phyloP scores from a whole-genome alignment of 1,284 basidiomycete species.

The Fistulina hepatica region DNA sequence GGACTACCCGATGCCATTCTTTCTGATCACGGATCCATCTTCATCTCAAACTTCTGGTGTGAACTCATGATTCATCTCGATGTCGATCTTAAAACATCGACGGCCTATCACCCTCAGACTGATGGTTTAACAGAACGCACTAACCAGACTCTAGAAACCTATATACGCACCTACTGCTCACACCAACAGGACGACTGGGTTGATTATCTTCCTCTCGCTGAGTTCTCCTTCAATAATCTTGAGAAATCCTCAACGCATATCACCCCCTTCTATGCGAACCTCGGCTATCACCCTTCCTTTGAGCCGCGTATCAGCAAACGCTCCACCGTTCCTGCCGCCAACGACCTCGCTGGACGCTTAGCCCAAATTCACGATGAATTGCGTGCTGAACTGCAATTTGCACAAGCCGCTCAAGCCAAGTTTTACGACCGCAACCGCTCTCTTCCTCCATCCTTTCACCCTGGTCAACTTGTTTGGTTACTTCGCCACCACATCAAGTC shows the following conservation, averaged over 20 bases:
- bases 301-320: slow-evolving; percentile 17
- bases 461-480: slow-evolving; percentile 27
- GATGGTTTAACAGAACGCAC: slow-evolving; percentile 33
- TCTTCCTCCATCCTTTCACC: slow-evolving; percentile 21
- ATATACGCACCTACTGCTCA: slow-evolving; percentile 2
- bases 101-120: slow-evolving; percentile 30
- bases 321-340: slow-evolving; percentile 16
- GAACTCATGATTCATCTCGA: slow-evolving; percentile 14
- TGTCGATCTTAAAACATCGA: slow-evolving; percentile 14
- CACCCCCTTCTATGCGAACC: slow-evolving; percentile 16
- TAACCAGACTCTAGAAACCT: slow-evolving; percentile 1
- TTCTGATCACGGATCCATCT: slow-evolving; percentile 20
- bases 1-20: slow-evolving; percentile 21
- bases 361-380: slow-evolving; percentile 19
- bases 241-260: slow-evolving; percentile 17
- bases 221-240: slow-evolving; percentile 25
- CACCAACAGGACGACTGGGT: slow-evolving; percentile 1
- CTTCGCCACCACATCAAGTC: slow-evolving; percentile 14
- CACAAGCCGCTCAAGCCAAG: slow-evolving; percentile 19
- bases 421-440: slow-evolving; percentile 11
- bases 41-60: slow-evolving; percentile 20
- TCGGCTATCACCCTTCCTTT: slow-evolving; percentile 17
- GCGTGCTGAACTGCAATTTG: slow-evolving; percentile 18
- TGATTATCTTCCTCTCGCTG: slow-evolving; percentile 17
- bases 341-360: slow-evolving; percentile 14